These are phyloP conservation scores for Flaveria floridana DNA, from an alignment of 140 eudicot species.

Conservation along the genomic window DNA sequence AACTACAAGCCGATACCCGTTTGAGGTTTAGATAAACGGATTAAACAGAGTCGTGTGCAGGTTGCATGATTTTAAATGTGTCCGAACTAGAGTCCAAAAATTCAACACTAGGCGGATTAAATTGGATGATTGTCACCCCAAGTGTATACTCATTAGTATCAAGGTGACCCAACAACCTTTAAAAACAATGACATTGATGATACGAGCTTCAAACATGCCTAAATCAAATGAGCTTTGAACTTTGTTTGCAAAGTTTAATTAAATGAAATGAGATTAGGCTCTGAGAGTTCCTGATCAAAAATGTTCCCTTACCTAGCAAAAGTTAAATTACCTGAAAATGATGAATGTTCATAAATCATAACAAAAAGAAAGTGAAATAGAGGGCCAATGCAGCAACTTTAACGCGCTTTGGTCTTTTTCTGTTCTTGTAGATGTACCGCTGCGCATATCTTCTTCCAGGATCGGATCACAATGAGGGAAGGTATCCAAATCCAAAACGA, in stretches of 20 bases:
- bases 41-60: neutral
- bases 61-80: neutral
- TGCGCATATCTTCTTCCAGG: conserved; percentile 93
- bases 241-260: conserved; percentile 22
- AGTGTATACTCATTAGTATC: neutral
- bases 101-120: too few relatives aligned
- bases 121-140: neutral
- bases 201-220: conserved; percentile 8
- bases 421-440: conserved; percentile 47
- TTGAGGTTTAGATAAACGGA: neutral
- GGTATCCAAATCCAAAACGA: conserved; percentile 83
- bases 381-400: conserved; percentile 15
- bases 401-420: conserved; percentile 64
- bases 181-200: neutral
- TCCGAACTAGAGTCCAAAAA: too few relatives aligned
- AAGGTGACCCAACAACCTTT: conserved; percentile 5
- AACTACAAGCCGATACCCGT: neutral
- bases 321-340: conserved; percentile 5
- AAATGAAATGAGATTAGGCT: conserved; percentile 22
- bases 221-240: conserved; percentile 14
- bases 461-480: conserved; percentile 49
- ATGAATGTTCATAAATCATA: conserved; percentile 21
- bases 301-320: conserved; percentile 22
- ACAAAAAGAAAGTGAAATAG: conserved; percentile 18
- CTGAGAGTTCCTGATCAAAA: conserved; percentile 17